Evolutionary conservation across 192 early-diverging fungal species (phyloP), one percentile per base, ranked within the genome.

Genomic region (Coemansia sp.): DNA sequence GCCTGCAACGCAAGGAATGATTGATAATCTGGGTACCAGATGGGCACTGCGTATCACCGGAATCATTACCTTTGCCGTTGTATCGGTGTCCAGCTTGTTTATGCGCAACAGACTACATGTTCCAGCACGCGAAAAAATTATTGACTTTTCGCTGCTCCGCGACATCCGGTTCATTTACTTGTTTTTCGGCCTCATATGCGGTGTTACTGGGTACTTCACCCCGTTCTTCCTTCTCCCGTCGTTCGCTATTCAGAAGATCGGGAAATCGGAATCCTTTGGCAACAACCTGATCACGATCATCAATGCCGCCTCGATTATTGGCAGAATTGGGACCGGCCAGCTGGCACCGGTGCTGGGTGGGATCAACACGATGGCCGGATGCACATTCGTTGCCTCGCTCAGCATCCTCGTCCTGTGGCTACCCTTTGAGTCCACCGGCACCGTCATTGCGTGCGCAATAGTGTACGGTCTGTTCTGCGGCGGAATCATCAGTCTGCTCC

Each of bases 271-370:
- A 2, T 62, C 55, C 0, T 80, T 85, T 15, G 88, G 82, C 11
- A 81, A 86, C 4, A 73, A 85, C 18, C 74, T 91, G 46, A 67
- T 91, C 32, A 87, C 87, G 51, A 68, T 93, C 42, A 88, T 90
- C 81, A 87, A 85, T 43, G 90, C 82, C 32, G 72, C 83, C 18
- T 89, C 88, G 8, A 86, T 88, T 8, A 47, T 88, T 1, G 87
- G 86, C 16, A 83, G 90, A 40, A 85, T 92, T 67, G 66, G 76
- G 0, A 80, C 88, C 16, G 90, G 90, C 36, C 76, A 86, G 18
- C 57, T 88, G 19, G 88, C 88, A 1, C 86, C 86, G 41, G 54
- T 51, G 1, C 40, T 85, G 7, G 90, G 90, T 36, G 85, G 87
- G 55, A 70, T 89, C 65, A 90, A 90, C 70, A 84, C 85, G 1